Evolutionary conservation across 192 early-diverging fungal species (phyloP), one percentile per base, ranked within the genome.

Genomic region (Coemansia pectinata): DNA sequence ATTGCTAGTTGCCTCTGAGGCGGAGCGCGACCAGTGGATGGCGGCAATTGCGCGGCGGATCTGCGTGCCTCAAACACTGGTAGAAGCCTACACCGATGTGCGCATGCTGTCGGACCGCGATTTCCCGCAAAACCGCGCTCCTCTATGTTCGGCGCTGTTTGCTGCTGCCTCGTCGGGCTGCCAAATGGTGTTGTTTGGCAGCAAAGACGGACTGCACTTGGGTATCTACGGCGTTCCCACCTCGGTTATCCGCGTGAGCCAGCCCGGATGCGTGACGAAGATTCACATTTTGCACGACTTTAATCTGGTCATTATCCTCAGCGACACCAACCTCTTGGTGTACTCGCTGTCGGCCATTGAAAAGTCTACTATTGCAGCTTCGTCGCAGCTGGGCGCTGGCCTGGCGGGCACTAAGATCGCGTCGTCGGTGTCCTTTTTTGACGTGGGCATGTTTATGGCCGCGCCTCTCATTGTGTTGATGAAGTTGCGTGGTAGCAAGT

Each of bases 221-320:
- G 81, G 81, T 21, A 78, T 84, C 50, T 76, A 78, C 38, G 77
- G 74, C 25, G 77, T 79, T 19, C 77, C 81, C 2, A 84, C 81
- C 12, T 84, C 81, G 11, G 74, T 84, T 17, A 69, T 78, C 42
- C 70, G 78, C 36, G 71, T 84, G 6, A 70, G 73, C 45, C 33
- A 40, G 21, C 63, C 65, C 7, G 42, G 63, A 5, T 50, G 45
- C 8, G 71, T 84, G 9, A 34, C 73, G 27, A 72, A 71, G 61
- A 79, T 84, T 47, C 81, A 84, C 39, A 68, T 84, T 15, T 47
- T 84, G 67, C 64, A 62, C 48, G 52, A 67, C 21, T 73, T 69
- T 58, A 74, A 79, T 62, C 52, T 84, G 53, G 81, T 67, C 4
- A 39, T 84, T 42, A 77, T 65, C 10, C 73, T 84, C 7, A 72